phyloP scores from a whole-genome alignment of 306 rosid genomes.

The Cucurbita argyrosperma region DNA sequence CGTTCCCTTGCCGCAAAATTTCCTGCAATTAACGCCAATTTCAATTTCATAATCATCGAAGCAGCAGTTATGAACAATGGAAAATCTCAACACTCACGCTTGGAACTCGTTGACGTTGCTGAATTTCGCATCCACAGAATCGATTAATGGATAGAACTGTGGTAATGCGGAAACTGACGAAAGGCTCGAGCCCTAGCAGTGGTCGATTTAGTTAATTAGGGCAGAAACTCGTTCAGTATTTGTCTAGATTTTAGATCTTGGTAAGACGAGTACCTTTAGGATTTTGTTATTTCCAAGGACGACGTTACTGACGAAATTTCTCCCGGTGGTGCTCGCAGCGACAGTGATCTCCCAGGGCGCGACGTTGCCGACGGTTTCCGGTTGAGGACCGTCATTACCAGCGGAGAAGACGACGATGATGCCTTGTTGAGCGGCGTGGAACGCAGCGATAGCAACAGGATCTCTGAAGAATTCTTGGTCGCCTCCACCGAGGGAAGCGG shows the following conservation, averaged over 20 bases:
- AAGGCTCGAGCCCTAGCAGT: not conserved
- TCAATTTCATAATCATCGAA: not conserved
- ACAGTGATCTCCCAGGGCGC: not conserved
- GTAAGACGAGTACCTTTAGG: not conserved
- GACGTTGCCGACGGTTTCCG: not conserved
- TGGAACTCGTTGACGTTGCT: not conserved
- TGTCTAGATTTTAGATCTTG: not conserved
- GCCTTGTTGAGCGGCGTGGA: not conserved
- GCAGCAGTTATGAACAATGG: not conserved
- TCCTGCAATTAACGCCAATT: constrained; percentile 11
- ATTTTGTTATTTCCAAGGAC: not conserved
- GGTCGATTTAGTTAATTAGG: not conserved
- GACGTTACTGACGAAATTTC: not conserved
- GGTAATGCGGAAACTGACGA: not conserved
- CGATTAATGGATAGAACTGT: not conserved
- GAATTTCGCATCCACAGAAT: not conserved
- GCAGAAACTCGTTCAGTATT: not conserved
- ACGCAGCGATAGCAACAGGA: not conserved
- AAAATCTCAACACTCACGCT: not conserved
- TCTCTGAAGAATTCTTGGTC: not conserved
- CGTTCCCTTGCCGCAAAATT: constrained; percentile 13
- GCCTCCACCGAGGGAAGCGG: not conserved
- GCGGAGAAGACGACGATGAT: not conserved
- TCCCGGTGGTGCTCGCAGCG: not conserved
- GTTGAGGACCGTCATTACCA: not conserved